Percentiles rank a stretch among this genome's conserved stretches.
These are phyloP conservation scores for Backusella tuberculispora DNA, from an alignment of 192 early-diverging fungal species.

Conservation along the genomic window DNA sequence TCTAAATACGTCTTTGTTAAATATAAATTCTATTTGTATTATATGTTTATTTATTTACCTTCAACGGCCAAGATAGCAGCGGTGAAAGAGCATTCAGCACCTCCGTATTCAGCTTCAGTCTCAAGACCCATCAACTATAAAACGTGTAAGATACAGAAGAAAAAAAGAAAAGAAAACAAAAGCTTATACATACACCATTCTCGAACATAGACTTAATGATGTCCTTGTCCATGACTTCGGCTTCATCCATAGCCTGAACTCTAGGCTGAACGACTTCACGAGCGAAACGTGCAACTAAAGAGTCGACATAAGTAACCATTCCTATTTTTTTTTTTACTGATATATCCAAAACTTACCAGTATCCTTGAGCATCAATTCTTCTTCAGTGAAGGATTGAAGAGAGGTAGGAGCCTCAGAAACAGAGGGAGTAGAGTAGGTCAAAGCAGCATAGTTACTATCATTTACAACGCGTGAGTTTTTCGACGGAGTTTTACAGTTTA, in stretches of 20 bases:
- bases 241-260: conserved; percentile 90
- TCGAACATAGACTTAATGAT: conserved; percentile 89
- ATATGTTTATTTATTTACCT: conserved; percentile 39
- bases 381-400: conserved; percentile 83
- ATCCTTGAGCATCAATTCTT: conserved; percentile 86
- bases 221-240: conserved; percentile 76
- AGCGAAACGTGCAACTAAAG: conserved; percentile 78
- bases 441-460: conserved; percentile 23
- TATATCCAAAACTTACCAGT: conserved; percentile 54
- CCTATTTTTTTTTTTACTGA: not conserved
- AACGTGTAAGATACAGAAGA: not conserved
- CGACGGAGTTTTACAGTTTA: not conserved
- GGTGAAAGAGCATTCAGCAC: conserved; percentile 79
- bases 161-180: conserved; percentile 1
- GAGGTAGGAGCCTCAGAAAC: conserved; percentile 52
- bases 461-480: conserved; percentile 2
- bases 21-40: not conserved
- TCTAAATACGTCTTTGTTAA: conserved; percentile 49
- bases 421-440: conserved; percentile 27
- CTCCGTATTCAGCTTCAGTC: conserved; percentile 77
- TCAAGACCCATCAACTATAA: conserved; percentile 90
- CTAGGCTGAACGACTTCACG: conserved; percentile 79
- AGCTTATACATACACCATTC: conserved; percentile 66
- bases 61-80: conserved; percentile 84
- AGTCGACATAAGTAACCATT: not conserved